Conservation (phyloP, 306 rosid species). For the Prunus persica region DNA sequence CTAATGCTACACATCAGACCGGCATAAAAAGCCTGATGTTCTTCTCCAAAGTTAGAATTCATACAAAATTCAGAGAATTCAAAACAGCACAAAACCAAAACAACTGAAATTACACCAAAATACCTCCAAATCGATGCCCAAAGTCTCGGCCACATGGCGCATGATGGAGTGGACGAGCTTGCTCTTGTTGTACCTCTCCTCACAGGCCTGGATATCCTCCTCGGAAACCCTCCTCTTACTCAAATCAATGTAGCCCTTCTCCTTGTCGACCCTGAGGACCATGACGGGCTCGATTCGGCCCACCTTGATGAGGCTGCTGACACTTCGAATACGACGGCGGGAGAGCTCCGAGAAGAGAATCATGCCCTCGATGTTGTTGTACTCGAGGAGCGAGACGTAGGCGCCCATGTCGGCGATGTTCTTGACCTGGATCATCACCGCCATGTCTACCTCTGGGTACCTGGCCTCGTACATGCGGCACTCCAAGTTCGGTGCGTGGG, state of each 20-base stretch:
- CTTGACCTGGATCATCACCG: slow-evolving; percentile 96
- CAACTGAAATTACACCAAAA: not conserved
- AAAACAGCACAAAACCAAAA: not conserved
- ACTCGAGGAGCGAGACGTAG: slow-evolving; percentile 89
- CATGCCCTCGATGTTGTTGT: slow-evolving; percentile 98
- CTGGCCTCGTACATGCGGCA: slow-evolving; percentile 93
- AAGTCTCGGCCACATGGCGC: slow-evolving; percentile 95
- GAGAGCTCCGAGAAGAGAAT: slow-evolving; percentile 95
- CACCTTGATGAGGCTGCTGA: slow-evolving; percentile 79
- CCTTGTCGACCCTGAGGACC: slow-evolving; percentile 94
- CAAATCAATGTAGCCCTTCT: slow-evolving; percentile 93
- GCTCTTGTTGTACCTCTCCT: slow-evolving; percentile 96
- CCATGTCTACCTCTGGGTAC: slow-evolving; percentile 98
- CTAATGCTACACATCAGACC: not conserved
- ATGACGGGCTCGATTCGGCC: slow-evolving; percentile 95
- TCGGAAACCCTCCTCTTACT: slow-evolving; percentile 94
- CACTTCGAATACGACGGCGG: slow-evolving; percentile 94
- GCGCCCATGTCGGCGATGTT: slow-evolving; percentile 99
- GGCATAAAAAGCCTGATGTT: not conserved
- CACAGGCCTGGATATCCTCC: slow-evolving; percentile 84
- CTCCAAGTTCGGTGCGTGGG: slow-evolving; percentile 62
- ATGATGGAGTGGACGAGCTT: slow-evolving; percentile 94
- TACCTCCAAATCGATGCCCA: slow-evolving; percentile 79
- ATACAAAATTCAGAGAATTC: not conserved
- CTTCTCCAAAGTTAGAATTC: not conserved